Percentiles rank a stretch among this genome's conserved stretches.
These are phyloP conservation scores for Cylindrodendrum hubeiense DNA, from an alignment of 2,329 filamentous ascomycete species.

Conservation along the genomic window DNA sequence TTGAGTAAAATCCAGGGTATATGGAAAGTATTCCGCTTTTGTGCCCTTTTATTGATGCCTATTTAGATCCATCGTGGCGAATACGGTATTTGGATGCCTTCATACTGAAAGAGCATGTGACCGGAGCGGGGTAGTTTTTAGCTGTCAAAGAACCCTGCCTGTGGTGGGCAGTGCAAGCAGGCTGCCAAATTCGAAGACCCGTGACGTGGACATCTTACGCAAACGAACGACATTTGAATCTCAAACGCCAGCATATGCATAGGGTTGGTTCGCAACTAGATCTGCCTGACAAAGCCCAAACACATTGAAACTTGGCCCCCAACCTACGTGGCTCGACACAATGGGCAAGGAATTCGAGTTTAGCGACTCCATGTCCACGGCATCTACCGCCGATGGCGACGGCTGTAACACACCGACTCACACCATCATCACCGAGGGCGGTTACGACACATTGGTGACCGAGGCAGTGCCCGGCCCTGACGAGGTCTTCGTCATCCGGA, in stretches of 20 bases:
- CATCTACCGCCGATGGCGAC: constrained; percentile 35
- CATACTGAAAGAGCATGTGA: constrained; percentile 14
- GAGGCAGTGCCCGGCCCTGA: constrained; percentile 42
- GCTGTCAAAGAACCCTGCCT: too few relatives aligned
- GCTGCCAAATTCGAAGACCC: background rate
- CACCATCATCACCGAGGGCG: constrained; percentile 21
- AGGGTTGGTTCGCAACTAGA: too few relatives aligned
- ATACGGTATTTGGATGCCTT: too few relatives aligned
- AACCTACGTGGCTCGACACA: background rate
- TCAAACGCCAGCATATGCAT: too few relatives aligned
- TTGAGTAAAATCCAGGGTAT: too few relatives aligned
- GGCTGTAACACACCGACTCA: constrained; percentile 33
- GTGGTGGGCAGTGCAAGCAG: too few relatives aligned
- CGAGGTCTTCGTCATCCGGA: constrained; percentile 49
- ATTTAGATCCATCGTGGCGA: too few relatives aligned
- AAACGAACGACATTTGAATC: background rate
- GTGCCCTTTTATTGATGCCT: background rate
- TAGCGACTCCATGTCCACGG: constrained; percentile 33
- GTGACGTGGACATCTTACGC: constrained; percentile 9
- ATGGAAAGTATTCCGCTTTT: too few relatives aligned
- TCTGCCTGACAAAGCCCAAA: too few relatives aligned
- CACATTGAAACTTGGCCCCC: background rate
- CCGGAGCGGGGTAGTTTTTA: constrained; percentile 8
- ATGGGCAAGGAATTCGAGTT: constrained; percentile 36
- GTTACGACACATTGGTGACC: background rate